These are phyloP conservation scores for Beta macrorhiza DNA, from an alignment of 179 eudicot species.

Conservation along the genomic window DNA sequence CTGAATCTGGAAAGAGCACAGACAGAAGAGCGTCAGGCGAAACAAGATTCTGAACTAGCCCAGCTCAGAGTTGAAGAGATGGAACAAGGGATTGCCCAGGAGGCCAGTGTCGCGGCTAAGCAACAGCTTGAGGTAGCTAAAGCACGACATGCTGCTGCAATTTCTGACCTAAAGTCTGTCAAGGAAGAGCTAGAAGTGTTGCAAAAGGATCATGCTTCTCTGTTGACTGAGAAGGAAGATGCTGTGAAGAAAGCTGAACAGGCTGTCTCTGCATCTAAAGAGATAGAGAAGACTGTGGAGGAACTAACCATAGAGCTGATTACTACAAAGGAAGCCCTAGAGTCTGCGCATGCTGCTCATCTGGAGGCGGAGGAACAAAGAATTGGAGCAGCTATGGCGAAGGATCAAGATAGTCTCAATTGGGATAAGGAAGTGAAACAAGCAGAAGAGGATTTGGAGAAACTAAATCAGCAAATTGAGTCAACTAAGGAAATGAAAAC, in stretches of 20 bases:
- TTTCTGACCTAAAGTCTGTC: constrained; percentile 60
- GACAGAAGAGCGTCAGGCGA: constrained; percentile 86
- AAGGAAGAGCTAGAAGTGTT: constrained; percentile 59
- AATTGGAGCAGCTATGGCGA: constrained; percentile 64
- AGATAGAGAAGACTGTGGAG: constrained; percentile 79
- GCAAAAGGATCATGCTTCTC: constrained; percentile 47
- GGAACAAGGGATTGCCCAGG: constrained; percentile 84
- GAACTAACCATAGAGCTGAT: constrained; percentile 73
- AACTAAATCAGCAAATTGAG: constrained; percentile 49
- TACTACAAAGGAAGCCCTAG: constrained; percentile 67
- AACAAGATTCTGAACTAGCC: constrained; percentile 81
- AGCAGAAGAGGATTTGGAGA: constrained; percentile 74
- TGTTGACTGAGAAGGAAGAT: constrained; percentile 57
- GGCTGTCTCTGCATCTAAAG: constrained; percentile 61
- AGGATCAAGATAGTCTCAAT: constrained; percentile 55
- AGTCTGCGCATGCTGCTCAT: constrained; percentile 73
- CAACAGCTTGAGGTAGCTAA: constrained; percentile 85
- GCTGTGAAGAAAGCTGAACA: constrained; percentile 71
- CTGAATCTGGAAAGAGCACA: constrained; percentile 82
- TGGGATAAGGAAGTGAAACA: constrained; percentile 83
- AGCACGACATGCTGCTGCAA: constrained; percentile 65
- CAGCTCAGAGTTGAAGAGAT: constrained; percentile 75
- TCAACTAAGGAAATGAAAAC: constrained; percentile 62
- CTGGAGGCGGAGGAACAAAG: constrained; percentile 82
- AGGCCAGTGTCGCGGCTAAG: constrained; percentile 82